A percentile compares a stretch with the other conserved stretches of the same genome.
Evolutionary conservation across 192 early-diverging fungal genomes (phyloP).

Genomic region (Gigaspora rosea): DNA sequence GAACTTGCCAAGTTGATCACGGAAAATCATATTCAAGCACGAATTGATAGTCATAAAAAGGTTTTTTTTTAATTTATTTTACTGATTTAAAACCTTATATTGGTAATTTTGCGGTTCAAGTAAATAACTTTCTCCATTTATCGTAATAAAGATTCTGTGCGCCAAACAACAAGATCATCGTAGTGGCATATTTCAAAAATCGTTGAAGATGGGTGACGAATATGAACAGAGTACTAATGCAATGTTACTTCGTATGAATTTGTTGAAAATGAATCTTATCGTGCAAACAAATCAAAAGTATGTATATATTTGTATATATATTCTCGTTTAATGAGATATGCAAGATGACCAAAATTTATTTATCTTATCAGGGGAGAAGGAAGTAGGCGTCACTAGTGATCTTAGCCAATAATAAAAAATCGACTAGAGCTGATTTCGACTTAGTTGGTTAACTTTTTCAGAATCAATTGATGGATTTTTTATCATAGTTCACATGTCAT

Average conservation of each 20-base stretch:
- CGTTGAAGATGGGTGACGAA: slow-evolving; percentile 63
- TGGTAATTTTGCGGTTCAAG: background rate
- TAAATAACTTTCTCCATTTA: background rate
- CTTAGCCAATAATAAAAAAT: no score
- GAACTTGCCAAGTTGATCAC: slow-evolving; percentile 72
- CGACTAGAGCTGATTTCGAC: no score
- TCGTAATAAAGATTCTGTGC: slow-evolving; percentile 55
- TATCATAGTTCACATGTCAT: no score
- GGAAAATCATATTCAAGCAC: slow-evolving; percentile 69
- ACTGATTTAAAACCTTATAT: background rate
- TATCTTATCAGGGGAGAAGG: no score
- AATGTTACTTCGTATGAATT: slow-evolving; percentile 65
- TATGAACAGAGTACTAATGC: slow-evolving; percentile 64
- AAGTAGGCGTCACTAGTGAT: no score
- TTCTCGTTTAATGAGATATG: no score
- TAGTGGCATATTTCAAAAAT: slow-evolving; percentile 65
- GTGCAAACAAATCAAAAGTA: slow-evolving; percentile 33
- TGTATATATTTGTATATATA: background rate
- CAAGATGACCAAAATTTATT: no score
- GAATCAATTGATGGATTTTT: no score
- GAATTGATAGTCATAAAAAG: slow-evolving; percentile 89
- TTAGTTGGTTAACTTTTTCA: no score
- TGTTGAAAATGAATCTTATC: slow-evolving; percentile 56
- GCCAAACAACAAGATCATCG: slow-evolving; percentile 72
- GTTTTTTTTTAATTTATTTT: slow-evolving; percentile 37